Conservation (phyloP, 176 grass and related monocot species). For the Carex littledalei region DNA sequence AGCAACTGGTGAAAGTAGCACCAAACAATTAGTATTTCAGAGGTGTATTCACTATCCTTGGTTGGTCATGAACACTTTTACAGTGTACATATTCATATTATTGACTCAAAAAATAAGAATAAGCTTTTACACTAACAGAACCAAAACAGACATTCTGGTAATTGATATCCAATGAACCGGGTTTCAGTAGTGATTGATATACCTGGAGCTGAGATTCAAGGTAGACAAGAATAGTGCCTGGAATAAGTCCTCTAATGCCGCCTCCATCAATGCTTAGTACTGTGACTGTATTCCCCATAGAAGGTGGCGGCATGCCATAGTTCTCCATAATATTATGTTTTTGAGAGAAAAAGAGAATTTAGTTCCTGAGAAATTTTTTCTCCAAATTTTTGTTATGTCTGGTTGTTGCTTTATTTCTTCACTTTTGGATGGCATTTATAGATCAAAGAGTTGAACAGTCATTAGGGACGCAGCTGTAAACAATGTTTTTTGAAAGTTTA, state of each 20-base stretch:
- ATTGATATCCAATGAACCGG: not conserved
- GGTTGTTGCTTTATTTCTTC: not conserved
- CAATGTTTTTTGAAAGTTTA: not conserved
- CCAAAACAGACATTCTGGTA: not conserved
- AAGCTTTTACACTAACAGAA: not conserved
- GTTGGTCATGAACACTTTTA: too few species aligned
- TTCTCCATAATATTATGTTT: not conserved
- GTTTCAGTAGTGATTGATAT: not conserved
- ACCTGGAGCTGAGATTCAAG: constrained; percentile 62
- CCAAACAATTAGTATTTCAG: not conserved
- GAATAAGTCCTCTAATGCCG: constrained; percentile 66
- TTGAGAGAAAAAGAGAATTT: not conserved
- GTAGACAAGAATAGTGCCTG: constrained; percentile 46
- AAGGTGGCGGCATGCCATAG: not conserved
- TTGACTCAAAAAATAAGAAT: not conserved
- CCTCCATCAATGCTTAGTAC: constrained; percentile 77
- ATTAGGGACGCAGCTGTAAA: not conserved
- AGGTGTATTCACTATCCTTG: not conserved
- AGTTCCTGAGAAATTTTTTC: not conserved
- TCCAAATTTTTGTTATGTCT: not conserved
- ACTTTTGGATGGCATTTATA: not conserved
- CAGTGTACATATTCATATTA: too few species aligned
- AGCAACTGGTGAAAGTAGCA: not conserved
- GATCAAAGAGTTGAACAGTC: not conserved
- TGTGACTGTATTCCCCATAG: constrained; percentile 39